phyloP scores from a whole-genome alignment of 345 rosid species.

The Hibiscus syriacus region DNA sequence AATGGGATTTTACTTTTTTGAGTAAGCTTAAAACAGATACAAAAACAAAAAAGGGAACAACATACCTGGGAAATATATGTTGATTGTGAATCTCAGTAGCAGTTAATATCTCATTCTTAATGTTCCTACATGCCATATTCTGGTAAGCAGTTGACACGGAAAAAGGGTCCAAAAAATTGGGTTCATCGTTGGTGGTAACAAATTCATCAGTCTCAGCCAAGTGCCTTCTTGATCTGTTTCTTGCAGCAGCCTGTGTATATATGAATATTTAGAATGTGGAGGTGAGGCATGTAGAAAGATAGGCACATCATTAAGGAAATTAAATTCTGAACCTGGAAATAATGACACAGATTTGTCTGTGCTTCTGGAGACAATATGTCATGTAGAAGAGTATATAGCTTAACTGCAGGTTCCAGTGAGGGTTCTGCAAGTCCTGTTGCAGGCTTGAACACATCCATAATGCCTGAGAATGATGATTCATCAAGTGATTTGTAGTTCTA shows the following conservation, averaged over 20 bases:
- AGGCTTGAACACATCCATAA: slow-evolving; percentile 57
- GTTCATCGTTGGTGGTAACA: slow-evolving; percentile 52
- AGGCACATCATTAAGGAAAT: slow-evolving; percentile 7
- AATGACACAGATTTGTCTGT: slow-evolving; percentile 72
- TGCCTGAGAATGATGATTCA: slow-evolving; percentile 71
- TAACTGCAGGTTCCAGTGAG: slow-evolving; percentile 81
- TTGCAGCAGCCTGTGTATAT: slow-evolving; percentile 65
- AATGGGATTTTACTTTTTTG: neutral
- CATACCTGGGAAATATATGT: slow-evolving; percentile 85
- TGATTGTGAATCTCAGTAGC: slow-evolving; percentile 90
- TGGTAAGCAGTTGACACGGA: slow-evolving; percentile 81
- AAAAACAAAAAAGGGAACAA: slow-evolving; percentile 1
- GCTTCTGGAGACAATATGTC: slow-evolving; percentile 90
- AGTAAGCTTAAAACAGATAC: slow-evolving; percentile 4
- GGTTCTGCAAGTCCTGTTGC: slow-evolving; percentile 83
- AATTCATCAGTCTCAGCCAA: slow-evolving; percentile 90
- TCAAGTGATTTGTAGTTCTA: slow-evolving; percentile 94
- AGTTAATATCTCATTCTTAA: slow-evolving; percentile 76
- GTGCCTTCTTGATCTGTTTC: slow-evolving; percentile 78
- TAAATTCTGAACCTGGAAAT: slow-evolving; percentile 71
- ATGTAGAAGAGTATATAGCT: slow-evolving; percentile 81
- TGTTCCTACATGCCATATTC: slow-evolving; percentile 64
- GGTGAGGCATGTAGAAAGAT: slow-evolving; percentile 1
- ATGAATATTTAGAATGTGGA: slow-evolving; percentile 4
- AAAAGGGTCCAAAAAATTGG: slow-evolving; percentile 49